A percentile compares a stretch with the other conserved stretches of the same genome.
Evolutionary conservation across 768 basidiomycete genomes (phyloP).

Genomic region (Tricholoma saponaceum): DNA sequence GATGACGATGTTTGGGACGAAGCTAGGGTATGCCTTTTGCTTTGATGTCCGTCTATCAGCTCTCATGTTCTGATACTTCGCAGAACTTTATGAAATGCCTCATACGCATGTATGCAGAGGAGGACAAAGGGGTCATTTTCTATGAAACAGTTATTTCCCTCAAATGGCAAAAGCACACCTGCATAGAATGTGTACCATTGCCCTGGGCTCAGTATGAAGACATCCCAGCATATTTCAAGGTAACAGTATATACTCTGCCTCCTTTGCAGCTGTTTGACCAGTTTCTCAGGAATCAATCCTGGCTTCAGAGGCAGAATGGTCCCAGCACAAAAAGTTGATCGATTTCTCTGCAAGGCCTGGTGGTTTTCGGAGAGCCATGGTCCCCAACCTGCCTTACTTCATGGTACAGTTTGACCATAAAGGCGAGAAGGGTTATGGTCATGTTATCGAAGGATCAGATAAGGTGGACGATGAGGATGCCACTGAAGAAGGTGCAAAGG

Average conservation of each 20-base stretch:
- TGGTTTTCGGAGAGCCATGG: constrained; percentile 93
- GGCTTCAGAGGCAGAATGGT: constrained; percentile 94
- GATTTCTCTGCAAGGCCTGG: constrained; percentile 89
- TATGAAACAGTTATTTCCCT: constrained; percentile 90
- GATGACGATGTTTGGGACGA: constrained; percentile 99
- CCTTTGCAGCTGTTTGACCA: neutral
- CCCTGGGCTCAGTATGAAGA: constrained; percentile 86
- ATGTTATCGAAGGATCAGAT: constrained; percentile 91
- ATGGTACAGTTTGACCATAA: constrained; percentile 99
- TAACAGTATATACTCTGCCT: constrained; percentile 23
- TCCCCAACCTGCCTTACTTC: constrained; percentile 96
- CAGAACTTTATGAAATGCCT: constrained; percentile 88
- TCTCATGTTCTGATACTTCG: neutral
- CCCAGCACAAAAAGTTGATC: constrained; percentile 95
- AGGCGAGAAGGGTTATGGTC: constrained; percentile 96
- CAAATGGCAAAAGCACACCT: constrained; percentile 87
- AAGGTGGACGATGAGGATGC: constrained; percentile 36
- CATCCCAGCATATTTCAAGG: constrained; percentile 92
- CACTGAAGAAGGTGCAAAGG: constrained; percentile 83
- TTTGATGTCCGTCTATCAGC: neutral
- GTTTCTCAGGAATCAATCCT: constrained; percentile 80
- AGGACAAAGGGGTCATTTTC: constrained; percentile 93
- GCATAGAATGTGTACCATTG: constrained; percentile 90
- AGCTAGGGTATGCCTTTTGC: constrained; percentile 63
- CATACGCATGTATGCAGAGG: constrained; percentile 90